phyloP scores from a whole-genome alignment of 2,329 filamentous ascomycete genomes.

The Penicillium expansum region DNA sequence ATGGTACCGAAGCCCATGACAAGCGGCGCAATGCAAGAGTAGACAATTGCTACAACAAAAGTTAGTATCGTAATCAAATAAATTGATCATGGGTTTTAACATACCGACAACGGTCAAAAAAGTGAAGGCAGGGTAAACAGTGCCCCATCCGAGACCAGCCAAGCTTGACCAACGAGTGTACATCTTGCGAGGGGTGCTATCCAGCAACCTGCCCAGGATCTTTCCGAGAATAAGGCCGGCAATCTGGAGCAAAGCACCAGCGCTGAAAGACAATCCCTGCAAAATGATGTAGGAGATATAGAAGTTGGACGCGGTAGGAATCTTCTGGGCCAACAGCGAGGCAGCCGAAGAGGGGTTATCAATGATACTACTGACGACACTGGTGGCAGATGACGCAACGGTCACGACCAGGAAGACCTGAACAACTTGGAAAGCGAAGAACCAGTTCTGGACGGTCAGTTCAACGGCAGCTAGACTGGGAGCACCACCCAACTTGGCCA shows the following conservation, averaged over 20 bases:
- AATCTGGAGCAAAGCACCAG: conserved; percentile 71
- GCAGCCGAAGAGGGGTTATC: conserved; percentile 62
- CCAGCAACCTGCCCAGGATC: conserved; percentile 69
- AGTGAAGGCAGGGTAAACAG: conserved; percentile 75
- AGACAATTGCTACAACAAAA: conserved; percentile 65
- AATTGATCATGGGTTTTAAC: conserved; percentile 30
- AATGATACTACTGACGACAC: conserved; percentile 62
- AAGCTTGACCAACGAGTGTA: conserved; percentile 75
- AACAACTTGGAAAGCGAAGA: conserved; percentile 70
- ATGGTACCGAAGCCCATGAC: conserved; percentile 78
- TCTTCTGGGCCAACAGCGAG: conserved; percentile 64
- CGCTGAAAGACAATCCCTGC: conserved; percentile 78
- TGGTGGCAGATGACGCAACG: conserved; percentile 73
- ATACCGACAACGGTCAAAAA: conserved; percentile 75
- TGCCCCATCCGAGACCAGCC: conserved; percentile 77
- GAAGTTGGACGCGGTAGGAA: conserved; percentile 87
- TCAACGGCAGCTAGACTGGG: conserved; percentile 78
- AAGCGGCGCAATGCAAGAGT: conserved; percentile 81
- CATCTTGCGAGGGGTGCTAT: conserved; percentile 75
- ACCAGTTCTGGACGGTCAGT: conserved; percentile 84
- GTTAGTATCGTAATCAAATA: conserved; percentile 2
- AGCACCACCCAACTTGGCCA: conserved; percentile 76
- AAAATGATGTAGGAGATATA: conserved; percentile 95
- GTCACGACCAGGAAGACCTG: conserved; percentile 91
- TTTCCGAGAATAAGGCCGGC: conserved; percentile 70